Percentiles rank a stretch among this genome's conserved stretches.
Conservation (phyloP, 768 basidiomycete genomes). For the Lentinula sp. region DNA sequence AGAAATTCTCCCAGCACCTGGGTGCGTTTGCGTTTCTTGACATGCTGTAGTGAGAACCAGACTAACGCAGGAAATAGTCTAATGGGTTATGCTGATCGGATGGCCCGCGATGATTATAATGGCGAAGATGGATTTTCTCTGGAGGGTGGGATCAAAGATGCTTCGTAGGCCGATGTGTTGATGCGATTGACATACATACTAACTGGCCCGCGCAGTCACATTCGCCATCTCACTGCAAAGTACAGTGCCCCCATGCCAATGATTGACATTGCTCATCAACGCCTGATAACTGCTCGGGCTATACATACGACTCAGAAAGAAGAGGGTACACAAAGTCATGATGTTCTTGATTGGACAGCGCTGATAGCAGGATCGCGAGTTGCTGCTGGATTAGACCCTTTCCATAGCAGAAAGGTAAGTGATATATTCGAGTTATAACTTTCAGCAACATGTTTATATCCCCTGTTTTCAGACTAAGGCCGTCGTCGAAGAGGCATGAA, state of each 20-base stretch:
- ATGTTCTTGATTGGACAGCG: constrained; percentile 77
- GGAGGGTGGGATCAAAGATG: constrained; percentile 87
- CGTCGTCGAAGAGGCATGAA: constrained; percentile 5
- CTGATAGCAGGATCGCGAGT: constrained; percentile 74
- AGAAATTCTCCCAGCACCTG: constrained; percentile 69
- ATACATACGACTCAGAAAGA: constrained; percentile 46
- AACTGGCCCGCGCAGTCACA: constrained; percentile 27
- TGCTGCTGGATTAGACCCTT: constrained; percentile 57
- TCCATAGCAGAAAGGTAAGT: constrained; percentile 30
- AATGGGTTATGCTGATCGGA: constrained; percentile 57
- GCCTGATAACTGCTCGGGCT: constrained; percentile 74
- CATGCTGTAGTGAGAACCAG: neutral
- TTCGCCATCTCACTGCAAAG: constrained; percentile 63
- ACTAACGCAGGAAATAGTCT: constrained; percentile 27
- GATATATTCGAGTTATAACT: neutral
- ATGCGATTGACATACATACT: neutral
- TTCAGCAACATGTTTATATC: neutral
- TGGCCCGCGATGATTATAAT: constrained; percentile 71
- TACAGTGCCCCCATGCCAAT: constrained; percentile 66
- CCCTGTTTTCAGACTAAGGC: neutral
- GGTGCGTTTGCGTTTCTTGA: constrained; percentile 26
- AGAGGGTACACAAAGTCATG: constrained; percentile 41
- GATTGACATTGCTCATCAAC: constrained; percentile 68
- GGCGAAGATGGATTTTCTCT: constrained; percentile 71
- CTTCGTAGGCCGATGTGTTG: constrained; percentile 36